Conservation (phyloP, 306 rosid species). For the Vigna mungo region DNA sequence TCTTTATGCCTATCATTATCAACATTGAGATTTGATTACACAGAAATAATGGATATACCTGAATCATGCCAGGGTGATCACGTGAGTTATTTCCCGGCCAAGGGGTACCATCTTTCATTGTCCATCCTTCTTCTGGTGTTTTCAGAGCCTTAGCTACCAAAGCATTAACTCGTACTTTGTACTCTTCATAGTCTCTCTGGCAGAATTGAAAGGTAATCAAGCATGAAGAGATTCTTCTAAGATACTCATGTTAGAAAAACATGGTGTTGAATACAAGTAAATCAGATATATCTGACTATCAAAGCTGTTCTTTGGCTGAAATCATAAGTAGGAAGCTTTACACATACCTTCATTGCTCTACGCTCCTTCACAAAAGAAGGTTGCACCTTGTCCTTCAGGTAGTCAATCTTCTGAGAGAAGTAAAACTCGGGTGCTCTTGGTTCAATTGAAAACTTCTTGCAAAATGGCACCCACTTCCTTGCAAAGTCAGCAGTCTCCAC, state of each 20-base stretch:
- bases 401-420: conserved; percentile 98
- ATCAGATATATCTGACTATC: conserved; percentile 19
- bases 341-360: conserved; percentile 92
- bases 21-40: conserved; percentile 22
- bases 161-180: conserved; percentile 88
- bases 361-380: conserved; percentile 99
- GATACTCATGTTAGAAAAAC: conserved; percentile 14
- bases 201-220: conserved; percentile 11
- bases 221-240: conserved; percentile 28
- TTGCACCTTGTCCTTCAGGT: conserved; percentile 90
- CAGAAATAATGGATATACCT: conserved; percentile 57
- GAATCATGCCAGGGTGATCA: conserved; percentile 99
- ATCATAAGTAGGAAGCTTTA: conserved; percentile 33
- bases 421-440: conserved; percentile 99
- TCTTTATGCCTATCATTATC: neutral
- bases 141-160: conserved; percentile 95
- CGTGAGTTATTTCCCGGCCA: conserved; percentile 98
- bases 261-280: neutral
- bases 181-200: conserved; percentile 97
- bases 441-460: conserved; percentile 88
- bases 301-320: neutral
- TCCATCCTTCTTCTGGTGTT: conserved; percentile 98
- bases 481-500: conserved; percentile 96
- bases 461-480: conserved; percentile 96
- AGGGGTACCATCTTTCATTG: conserved; percentile 95